phyloP scores from a whole-genome alignment of 2,329 filamentous ascomycete genomes.

The Diaporthe citri region DNA sequence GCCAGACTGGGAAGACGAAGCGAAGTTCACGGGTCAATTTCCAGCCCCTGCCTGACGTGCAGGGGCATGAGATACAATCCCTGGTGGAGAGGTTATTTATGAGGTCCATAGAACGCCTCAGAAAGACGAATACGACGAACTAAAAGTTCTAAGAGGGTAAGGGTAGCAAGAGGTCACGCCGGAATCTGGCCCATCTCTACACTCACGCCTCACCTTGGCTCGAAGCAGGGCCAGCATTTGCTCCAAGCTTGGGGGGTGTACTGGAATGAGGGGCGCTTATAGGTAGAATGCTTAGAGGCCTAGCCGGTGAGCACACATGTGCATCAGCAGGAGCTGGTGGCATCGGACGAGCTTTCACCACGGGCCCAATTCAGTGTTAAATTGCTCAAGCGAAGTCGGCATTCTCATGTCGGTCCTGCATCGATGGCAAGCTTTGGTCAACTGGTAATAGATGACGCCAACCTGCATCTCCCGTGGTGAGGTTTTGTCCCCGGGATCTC shows the following conservation, averaged over 20 bases:
- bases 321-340: background rate
- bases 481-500: background rate
- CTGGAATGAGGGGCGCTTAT: background rate
- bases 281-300: background rate
- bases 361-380: background rate
- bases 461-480: background rate
- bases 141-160: background rate
- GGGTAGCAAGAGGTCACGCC: background rate
- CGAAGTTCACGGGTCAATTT: background rate
- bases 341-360: background rate
- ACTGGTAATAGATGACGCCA: constrained; percentile 19
- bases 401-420: background rate
- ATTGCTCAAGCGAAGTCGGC: background rate
- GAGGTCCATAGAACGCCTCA: background rate
- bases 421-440: background rate
- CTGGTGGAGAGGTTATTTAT: background rate
- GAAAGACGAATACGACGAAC: background rate
- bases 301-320: background rate
- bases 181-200: no score
- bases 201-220: background rate
- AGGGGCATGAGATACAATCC: background rate
- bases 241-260: no score
- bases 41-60: background rate
- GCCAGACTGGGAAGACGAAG: background rate
- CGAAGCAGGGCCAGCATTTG: background rate